A percentile compares a stretch with the other conserved stretches of the same genome.
phyloP scores from a whole-genome alignment of 441 rosid genomes.

The Adansonia grandidieri region DNA sequence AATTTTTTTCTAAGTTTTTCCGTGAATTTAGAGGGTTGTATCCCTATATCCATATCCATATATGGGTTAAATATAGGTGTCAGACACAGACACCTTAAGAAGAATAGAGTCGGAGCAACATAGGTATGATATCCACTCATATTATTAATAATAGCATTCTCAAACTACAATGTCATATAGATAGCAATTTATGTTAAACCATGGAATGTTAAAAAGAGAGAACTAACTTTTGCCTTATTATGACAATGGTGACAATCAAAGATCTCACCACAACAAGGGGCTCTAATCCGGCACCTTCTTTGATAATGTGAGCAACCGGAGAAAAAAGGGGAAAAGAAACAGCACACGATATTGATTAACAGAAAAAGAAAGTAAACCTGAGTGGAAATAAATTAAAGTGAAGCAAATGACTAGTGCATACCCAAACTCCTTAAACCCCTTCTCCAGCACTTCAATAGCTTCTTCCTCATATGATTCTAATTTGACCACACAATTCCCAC shows the following conservation, averaged over 20 bases:
- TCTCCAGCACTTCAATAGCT: conserved; percentile 34
- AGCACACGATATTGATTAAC: conserved; percentile 2
- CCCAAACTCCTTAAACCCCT: conserved; percentile 78
- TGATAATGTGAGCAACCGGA: conserved; percentile 76
- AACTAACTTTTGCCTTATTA: conserved; percentile 67
- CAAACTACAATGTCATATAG: background rate
- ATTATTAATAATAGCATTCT: background rate
- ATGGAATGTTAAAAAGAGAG: background rate
- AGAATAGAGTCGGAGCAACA: too few relatives aligned
- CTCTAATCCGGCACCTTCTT: conserved; percentile 76
- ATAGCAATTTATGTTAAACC: background rate
- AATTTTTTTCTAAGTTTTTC: too few relatives aligned
- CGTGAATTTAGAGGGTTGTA: too few relatives aligned
- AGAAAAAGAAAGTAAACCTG: background rate
- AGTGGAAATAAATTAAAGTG: background rate
- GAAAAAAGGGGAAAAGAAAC: conserved; percentile 28
- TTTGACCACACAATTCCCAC: conserved; percentile 14
- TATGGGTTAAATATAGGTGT: too few relatives aligned
- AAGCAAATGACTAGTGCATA: conserved; percentile 24
- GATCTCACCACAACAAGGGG: conserved; percentile 86
- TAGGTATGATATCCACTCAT: background rate
- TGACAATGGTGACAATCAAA: conserved; percentile 95
- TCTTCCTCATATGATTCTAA: conserved; percentile 21
- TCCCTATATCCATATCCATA: too few relatives aligned
- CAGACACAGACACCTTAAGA: too few relatives aligned